Evolutionary conservation across 306 rosid genomes (phyloP).

Genomic region (Cicer bijugum): DNA sequence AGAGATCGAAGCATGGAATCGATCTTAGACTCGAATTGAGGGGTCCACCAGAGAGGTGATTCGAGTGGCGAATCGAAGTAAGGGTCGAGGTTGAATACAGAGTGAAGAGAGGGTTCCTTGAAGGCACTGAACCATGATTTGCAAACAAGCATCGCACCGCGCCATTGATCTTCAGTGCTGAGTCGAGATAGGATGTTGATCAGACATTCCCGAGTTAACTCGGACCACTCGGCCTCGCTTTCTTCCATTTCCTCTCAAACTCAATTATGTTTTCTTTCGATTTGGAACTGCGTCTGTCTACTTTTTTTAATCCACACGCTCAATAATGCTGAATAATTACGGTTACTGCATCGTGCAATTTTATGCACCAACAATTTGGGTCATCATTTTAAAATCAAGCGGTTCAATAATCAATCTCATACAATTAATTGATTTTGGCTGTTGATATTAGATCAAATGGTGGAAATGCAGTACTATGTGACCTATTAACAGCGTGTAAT

Average conservation of each 20-base stretch:
- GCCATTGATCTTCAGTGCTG: conserved; percentile 71
- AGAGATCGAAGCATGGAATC: conserved; percentile 83
- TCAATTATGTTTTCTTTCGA: no score
- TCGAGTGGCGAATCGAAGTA: conserved; percentile 54
- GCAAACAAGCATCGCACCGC: conserved; percentile 72
- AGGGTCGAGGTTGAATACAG: conserved; percentile 69
- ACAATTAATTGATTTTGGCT: no score
- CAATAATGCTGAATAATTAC: no score
- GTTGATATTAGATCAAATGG: no score
- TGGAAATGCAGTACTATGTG: no score
- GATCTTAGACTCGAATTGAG: conserved; percentile 63
- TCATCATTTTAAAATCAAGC: no score
- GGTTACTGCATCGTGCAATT: no score
- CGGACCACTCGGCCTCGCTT: conserved; percentile 64
- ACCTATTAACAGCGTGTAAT: no score
- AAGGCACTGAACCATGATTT: conserved; percentile 74
- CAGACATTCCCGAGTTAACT: conserved; percentile 79
- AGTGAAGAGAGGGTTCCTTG: conserved; percentile 68
- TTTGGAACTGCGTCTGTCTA: no score
- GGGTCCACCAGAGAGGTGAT: conserved; percentile 67
- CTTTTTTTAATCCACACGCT: no score
- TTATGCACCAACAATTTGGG: no score
- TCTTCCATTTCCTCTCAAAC: conserved; percentile 46
- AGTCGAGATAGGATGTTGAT: conserved; percentile 75
- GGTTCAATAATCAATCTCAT: no score